These are phyloP conservation scores for Melanogaster broomeanus DNA, from an alignment of 768 basidiomycete species.

Conservation along the genomic window DNA sequence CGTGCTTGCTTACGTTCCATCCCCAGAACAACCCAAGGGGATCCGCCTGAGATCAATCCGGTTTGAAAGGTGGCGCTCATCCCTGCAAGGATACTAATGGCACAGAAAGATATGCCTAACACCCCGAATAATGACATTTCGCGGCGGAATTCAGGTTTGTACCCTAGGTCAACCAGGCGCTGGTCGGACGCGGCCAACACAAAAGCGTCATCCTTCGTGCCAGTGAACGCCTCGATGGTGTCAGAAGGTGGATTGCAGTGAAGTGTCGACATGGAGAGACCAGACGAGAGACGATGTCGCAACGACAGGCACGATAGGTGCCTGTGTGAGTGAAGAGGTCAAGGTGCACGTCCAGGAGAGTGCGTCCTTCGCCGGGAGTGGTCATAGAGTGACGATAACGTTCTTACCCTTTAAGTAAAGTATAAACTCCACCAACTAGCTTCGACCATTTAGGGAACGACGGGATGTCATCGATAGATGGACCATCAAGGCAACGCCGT, in stretches of 20 bases:
- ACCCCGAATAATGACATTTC: slow-evolving; percentile 63
- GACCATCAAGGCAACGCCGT: too few relatives aligned
- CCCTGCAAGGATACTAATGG: slow-evolving; percentile 60
- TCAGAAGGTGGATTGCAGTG: slow-evolving; percentile 2
- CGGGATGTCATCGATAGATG: too few relatives aligned
- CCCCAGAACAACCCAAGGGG: slow-evolving; percentile 63
- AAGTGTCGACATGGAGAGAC: slow-evolving; percentile 6
- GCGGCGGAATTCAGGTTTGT: slow-evolving; percentile 55
- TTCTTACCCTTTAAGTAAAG: too few relatives aligned
- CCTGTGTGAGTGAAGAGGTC: too few relatives aligned
- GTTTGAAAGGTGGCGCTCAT: slow-evolving; percentile 64
- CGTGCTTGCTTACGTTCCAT: slow-evolving; percentile 48
- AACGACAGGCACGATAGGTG: too few relatives aligned
- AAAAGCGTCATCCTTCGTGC: slow-evolving; percentile 3
- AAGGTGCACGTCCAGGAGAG: background rate
- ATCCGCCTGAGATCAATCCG: slow-evolving; percentile 57
- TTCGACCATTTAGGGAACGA: too few relatives aligned
- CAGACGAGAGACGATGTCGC: too few relatives aligned
- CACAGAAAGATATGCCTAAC: slow-evolving; percentile 59
- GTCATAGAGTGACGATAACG: too few relatives aligned
- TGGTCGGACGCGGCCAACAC: slow-evolving; percentile 35
- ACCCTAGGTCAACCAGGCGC: slow-evolving; percentile 52
- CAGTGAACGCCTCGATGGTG: slow-evolving; percentile 13
- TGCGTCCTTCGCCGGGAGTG: too few relatives aligned
- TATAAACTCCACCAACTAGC: too few relatives aligned